Conservation (phyloP, 495 filamentous ascomycete species). For the Neurospora intermedia region DNA sequence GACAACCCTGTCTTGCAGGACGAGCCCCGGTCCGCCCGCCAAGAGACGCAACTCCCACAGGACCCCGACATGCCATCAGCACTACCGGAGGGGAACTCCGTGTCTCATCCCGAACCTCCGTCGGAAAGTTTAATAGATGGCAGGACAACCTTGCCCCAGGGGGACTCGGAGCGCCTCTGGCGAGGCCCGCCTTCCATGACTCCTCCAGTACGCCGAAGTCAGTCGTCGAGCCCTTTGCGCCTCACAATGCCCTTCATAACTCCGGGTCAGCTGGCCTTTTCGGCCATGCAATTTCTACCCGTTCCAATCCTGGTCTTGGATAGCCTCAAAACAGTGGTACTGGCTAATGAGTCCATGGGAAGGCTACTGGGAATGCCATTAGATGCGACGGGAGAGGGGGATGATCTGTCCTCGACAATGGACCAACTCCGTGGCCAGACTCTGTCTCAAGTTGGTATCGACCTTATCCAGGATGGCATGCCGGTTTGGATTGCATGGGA, state of each 20-base stretch:
- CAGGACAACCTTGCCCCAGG: background rate
- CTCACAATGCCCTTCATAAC: conserved; percentile 28
- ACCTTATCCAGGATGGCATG: conserved; percentile 47
- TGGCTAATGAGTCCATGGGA: conserved; percentile 65
- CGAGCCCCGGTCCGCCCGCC: background rate
- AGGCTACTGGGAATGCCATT: conserved; percentile 43
- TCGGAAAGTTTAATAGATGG: background rate
- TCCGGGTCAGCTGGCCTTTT: conserved; percentile 43
- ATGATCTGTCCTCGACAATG: conserved; percentile 19
- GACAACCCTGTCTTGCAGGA: background rate
- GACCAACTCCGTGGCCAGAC: conserved; percentile 45
- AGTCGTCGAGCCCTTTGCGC: conserved; percentile 26
- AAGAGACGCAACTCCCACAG: background rate
- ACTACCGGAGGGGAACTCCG: background rate
- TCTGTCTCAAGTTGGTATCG: conserved; percentile 50
- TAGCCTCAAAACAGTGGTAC: conserved; percentile 49
- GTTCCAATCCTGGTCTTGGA: conserved; percentile 55
- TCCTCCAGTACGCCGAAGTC: conserved; percentile 3
- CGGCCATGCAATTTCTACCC: conserved; percentile 57
- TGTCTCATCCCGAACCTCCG: background rate
- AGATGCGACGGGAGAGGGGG: conserved; percentile 19
- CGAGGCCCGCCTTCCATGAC: background rate
- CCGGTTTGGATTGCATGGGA: conserved; percentile 47
- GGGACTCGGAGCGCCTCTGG: background rate
- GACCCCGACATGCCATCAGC: background rate